Base-by-base conservation (phyloP, 768 basidiomycete species). In the Lenzites betulinus region DNA sequence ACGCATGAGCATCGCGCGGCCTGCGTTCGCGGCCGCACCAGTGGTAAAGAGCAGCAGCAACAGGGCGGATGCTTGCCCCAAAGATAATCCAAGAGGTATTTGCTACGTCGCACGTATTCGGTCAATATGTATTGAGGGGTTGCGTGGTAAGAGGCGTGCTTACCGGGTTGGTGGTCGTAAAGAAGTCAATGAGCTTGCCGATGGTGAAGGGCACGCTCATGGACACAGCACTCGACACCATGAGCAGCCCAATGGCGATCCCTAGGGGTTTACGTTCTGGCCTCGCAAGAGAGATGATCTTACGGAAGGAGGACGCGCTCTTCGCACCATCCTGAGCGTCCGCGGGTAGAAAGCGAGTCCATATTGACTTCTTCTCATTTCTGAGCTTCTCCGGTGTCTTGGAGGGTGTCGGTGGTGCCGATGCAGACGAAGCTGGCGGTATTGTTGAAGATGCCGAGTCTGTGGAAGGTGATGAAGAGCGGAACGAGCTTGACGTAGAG, bases 191-290 rank as follows among this genome's bases (percentile, higher is more conserved):
- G 52, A 98, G 78, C 71, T 87, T 92, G 11, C 96, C 96, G 67
- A 98, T 88, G 1, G 94, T 94, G 66, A 97, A 85, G 0, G 96
- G 96, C 13, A 98, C 83, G 64, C 89, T 90, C 87, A 98, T 90
- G 3, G 93, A 91, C 22, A 99, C 92, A 2, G 89, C 78, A 9
- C 93, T 93, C 0, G 95, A 96, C n/a, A 93, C 80, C 16, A 95
- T 73, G 8, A 98, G 79, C 63, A 96, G 75, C 0, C 89, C 90
- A 47, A 95, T 78, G 7, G 95, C 95, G 43, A 87, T 79, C 0
- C 83, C 69, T 9, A 97, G 79, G 1, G 91, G 87, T 64, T 86
- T 91, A 67, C 79, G 80, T 75, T 98, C 96, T 1, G 93, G 90
- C 68, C 78, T 86, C 0, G 94, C 93, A 41, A 98, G 84, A 0